phyloP scores from a whole-genome alignment of 148 eudicot genomes.

The Arctostaphylos glauca region DNA sequence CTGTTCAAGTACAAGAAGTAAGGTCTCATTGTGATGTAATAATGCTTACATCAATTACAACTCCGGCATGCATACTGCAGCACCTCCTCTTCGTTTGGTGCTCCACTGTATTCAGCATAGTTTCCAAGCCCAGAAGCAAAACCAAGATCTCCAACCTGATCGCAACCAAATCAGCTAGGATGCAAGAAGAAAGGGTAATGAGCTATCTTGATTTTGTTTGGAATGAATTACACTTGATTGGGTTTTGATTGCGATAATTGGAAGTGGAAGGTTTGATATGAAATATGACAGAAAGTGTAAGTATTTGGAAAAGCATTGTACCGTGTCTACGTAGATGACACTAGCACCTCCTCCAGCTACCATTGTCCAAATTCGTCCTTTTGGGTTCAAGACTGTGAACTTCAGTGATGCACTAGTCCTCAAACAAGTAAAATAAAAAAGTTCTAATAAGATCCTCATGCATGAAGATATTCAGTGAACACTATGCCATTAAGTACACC shows the following conservation, averaged over 20 bases:
- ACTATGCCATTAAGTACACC: conserved; percentile 15
- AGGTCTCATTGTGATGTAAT: background rate
- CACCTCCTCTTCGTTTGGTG: conserved; percentile 80
- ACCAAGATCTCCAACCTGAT: conserved; percentile 75
- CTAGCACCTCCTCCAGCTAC: conserved; percentile 87
- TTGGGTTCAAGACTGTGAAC: conserved; percentile 71
- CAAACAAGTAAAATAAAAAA: conserved; percentile 15
- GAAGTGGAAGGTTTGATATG: background rate
- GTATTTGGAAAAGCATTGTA: conserved; percentile 15
- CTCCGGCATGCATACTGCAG: conserved; percentile 73
- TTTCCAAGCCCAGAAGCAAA: conserved; percentile 72
- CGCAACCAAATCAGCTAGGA: background rate
- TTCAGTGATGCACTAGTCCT: conserved; percentile 83
- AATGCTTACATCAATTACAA: conserved; percentile 63
- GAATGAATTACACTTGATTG: background rate
- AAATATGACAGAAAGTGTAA: background rate
- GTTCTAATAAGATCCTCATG: background rate
- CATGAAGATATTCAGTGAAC: background rate
- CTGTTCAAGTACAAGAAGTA: background rate
- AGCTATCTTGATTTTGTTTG: background rate
- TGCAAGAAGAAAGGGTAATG: conserved; percentile 3
- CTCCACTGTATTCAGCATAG: conserved; percentile 77
- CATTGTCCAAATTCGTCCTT: conserved; percentile 79
- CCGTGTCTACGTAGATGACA: conserved; percentile 76
- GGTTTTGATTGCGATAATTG: background rate